Base-by-base conservation (phyloP, 139 green algal genomes). In the Dunaliella primolecta region DNA sequence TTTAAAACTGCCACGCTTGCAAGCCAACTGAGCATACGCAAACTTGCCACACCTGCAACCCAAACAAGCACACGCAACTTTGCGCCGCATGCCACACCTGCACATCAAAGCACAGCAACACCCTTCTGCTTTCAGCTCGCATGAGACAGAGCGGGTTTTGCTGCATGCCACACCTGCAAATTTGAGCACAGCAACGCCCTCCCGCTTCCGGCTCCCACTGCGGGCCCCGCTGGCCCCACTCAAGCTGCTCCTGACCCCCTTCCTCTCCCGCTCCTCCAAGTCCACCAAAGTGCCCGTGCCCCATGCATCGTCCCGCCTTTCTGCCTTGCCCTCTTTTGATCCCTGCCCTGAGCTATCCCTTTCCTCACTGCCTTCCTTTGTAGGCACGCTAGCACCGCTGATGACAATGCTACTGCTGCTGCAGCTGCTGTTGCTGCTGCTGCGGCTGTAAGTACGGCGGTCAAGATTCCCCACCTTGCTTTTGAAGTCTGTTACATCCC, bases 121-220 rank as follows among this genome's bases (percentile, higher is more conserved):
- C n/a, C n/a, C n/a, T n/a, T n/a, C n/a, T n/a, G n/a, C n/a, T n/a
- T n/a, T n/a, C n/a, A n/a, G n/a, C n/a, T n/a, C n/a, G n/a, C n/a
- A n/a, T n/a, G n/a, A n/a, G n/a, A n/a, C n/a, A n/a, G n/a, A n/a
- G n/a, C n/a, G n/a, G n/a, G n/a, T n/a, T n/a, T n/a, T n/a, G n/a
- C n/a, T n/a, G n/a, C n/a, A n/a, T n/a, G n/a, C 7, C 46, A 15
- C 46, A 64, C 46, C 46, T 64, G 46, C 46, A 36, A 80, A 80
- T n/a, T 80, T 80, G 75, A 80, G 75, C 75, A 80, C 75, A 36
- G 29, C 27, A 11, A 80, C 33, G 75, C n/a, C 33, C n/a, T 80
- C 75, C 21, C 29, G 2, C 29, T 11, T 36, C n/a, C 30, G 29
- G 30, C 75, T 36, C 7, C n/a, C 75, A 20, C 7, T n/a, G 2